These are phyloP conservation scores for Ceratobasidium sp. DNA, from an alignment of 1,284 basidiomycete species.

Conservation along the genomic window DNA sequence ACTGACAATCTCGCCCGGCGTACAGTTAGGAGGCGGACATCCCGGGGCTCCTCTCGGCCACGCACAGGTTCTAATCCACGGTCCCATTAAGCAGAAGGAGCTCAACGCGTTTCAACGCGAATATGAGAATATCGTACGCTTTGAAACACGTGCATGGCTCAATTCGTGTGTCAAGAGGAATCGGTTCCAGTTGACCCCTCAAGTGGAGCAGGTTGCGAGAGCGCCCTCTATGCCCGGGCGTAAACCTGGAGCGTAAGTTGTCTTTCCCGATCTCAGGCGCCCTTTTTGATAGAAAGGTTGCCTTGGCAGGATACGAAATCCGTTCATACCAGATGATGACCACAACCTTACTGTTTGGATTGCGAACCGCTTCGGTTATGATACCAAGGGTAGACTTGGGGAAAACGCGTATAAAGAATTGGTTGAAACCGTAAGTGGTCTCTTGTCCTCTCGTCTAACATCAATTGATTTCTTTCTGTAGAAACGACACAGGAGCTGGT, in stretches of 20 bases:
- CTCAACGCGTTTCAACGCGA: no score
- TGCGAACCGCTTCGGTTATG: conserved; percentile 6
- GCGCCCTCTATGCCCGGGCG: background rate
- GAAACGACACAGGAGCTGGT: background rate
- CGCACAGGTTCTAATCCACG: conserved; percentile 10
- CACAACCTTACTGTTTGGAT: conserved; percentile 15
- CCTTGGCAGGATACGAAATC: conserved; percentile 1
- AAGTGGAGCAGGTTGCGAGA: background rate
- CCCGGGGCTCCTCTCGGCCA: background rate
- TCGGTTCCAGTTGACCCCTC: conserved; percentile 8
- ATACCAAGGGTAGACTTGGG: background rate
- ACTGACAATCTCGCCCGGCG: background rate
- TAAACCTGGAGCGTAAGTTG: conserved; percentile 19
- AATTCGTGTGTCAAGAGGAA: conserved; percentile 3
- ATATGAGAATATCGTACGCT: background rate
- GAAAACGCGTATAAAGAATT: conserved; percentile 7
- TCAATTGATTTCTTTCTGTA: conserved; percentile 10
- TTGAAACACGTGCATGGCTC: conserved; percentile 6
- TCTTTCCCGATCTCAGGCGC: background rate
- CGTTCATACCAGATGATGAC: conserved; percentile 21
- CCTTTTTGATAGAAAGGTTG: no score
- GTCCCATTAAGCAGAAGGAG: background rate
- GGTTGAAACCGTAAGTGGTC: background rate
- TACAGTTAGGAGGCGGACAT: conserved; percentile 17
- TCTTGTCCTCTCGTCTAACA: background rate